Percentiles rank a stretch among this genome's conserved stretches.
phyloP scores from a whole-genome alignment of 1,284 basidiomycete genomes.

The Pterula multifida region DNA sequence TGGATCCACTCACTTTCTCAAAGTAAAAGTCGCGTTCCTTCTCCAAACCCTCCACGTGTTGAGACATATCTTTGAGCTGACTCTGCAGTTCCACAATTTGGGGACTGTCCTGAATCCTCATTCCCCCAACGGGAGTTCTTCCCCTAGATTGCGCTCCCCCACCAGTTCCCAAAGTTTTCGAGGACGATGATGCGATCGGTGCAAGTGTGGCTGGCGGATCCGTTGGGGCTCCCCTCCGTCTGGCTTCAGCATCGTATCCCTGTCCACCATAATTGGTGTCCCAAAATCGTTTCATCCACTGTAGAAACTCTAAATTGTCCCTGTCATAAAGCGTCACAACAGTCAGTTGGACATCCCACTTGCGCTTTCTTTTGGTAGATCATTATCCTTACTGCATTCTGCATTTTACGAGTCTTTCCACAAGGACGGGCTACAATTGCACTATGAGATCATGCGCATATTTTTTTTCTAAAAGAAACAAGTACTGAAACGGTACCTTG shows the following conservation, averaged over 20 bases:
- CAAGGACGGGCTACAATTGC: conserved; percentile 72
- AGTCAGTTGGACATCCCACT: conserved; percentile 3
- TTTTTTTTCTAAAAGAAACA: conserved; percentile 5
- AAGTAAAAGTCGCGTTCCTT: conserved; percentile 99
- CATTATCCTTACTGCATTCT: conserved; percentile 90
- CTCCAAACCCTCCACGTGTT: conserved; percentile 79
- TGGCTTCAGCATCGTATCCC: conserved; percentile 78
- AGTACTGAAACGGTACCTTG: conserved; percentile 48
- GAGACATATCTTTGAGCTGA: conserved; percentile 77
- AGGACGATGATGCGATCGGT: conserved; percentile 29
- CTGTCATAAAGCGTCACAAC: conserved; percentile 22
- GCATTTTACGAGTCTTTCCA: conserved; percentile 91
- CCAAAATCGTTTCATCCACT: conserved; percentile 98
- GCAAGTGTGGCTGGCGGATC: conserved; percentile 73
- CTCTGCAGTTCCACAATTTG: conserved; percentile 7
- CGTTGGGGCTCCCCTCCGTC: conserved; percentile 63
- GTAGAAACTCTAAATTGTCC: conserved; percentile 97
- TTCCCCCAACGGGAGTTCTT: conserved; percentile 47
- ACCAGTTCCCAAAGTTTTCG: conserved; percentile 21
- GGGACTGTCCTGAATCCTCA: neutral
- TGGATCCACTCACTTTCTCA: conserved; percentile 80
- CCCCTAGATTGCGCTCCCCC: conserved; percentile 38
- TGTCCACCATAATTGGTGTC: conserved; percentile 85
- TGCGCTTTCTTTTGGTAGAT: neutral
- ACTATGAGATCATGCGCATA: conserved; percentile 2